phyloP scores from a whole-genome alignment of 495 filamentous ascomycete species.

The Penicillium egyptiacum region DNA sequence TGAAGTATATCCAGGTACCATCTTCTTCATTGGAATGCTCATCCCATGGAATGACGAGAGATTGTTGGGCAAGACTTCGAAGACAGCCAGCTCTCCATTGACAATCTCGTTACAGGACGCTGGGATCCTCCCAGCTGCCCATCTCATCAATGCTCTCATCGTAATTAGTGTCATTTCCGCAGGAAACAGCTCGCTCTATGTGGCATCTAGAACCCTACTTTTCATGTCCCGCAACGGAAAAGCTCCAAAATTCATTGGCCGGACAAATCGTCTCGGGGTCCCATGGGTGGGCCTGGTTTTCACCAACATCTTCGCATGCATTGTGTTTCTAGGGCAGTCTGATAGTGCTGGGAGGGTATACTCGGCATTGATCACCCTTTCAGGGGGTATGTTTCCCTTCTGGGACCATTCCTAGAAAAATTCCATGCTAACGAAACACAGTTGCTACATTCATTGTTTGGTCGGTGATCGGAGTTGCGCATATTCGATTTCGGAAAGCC shows the following conservation, averaged over 20 bases:
- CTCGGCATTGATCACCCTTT: constrained; percentile 44
- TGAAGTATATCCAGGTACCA: constrained; percentile 23
- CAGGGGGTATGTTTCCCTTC: constrained; percentile 34
- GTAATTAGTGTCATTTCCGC: constrained; percentile 68
- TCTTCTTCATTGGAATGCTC: constrained; percentile 72
- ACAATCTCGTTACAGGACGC: constrained; percentile 69
- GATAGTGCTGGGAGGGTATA: constrained; percentile 57
- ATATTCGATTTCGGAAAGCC: constrained; percentile 65
- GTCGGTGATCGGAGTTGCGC: constrained; percentile 62
- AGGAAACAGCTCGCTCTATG: constrained; percentile 68
- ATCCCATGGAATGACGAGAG: constrained; percentile 54
- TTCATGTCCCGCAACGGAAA: constrained; percentile 65
- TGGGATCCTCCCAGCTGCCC: constrained; percentile 63
- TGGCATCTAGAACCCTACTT: constrained; percentile 63
- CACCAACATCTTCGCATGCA: constrained; percentile 62
- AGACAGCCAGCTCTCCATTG: constrained; percentile 68
- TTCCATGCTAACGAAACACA: constrained; percentile 21
- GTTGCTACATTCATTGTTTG: constrained; percentile 70
- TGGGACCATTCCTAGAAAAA: not conserved
- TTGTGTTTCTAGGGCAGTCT: constrained; percentile 65
- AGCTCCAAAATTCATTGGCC: constrained; percentile 64
- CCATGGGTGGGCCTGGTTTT: constrained; percentile 63
- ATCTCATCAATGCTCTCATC: constrained; percentile 73
- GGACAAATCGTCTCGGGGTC: constrained; percentile 62
- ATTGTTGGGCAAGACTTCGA: constrained; percentile 45